Conservation (phyloP, 345 rosid genomes). For the Camelina neglecta region DNA sequence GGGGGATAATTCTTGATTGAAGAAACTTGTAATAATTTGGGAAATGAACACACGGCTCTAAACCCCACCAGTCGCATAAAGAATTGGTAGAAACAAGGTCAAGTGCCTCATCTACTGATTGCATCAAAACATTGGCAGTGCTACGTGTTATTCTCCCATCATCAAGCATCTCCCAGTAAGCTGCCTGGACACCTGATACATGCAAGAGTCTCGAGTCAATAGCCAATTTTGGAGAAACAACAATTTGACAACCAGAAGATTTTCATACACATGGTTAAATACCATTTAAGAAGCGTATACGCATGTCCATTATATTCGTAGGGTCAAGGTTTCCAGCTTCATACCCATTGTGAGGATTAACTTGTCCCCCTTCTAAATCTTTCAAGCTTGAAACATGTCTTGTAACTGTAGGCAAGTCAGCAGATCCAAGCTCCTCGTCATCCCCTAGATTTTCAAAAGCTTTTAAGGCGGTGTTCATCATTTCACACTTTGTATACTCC, state of each 20-base stretch:
- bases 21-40: constrained; percentile 77
- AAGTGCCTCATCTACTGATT: constrained; percentile 86
- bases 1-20: constrained; percentile 60
- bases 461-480: constrained; percentile 77
- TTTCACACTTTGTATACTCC: constrained; percentile 82
- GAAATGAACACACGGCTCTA: constrained; percentile 62
- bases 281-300: constrained; percentile 89
- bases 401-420: constrained; percentile 82
- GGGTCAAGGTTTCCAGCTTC: constrained; percentile 58
- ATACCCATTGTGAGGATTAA: constrained; percentile 54
- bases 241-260: constrained; percentile 2
- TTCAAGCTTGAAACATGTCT: constrained; percentile 67
- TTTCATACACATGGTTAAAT: constrained; percentile 12
- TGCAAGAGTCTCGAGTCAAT: constrained; percentile 23
- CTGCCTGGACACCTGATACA: constrained; percentile 81
- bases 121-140: constrained; percentile 77
- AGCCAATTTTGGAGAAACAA: constrained; percentile 19
- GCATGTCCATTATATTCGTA: constrained; percentile 67
- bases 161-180: constrained; percentile 95
- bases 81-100: constrained; percentile 64
- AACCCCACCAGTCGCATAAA: constrained; percentile 87
- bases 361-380: constrained; percentile 52
- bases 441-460: constrained; percentile 89
- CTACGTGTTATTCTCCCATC: constrained; percentile 81
- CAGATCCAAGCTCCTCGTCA: constrained; percentile 96